phyloP scores from a whole-genome alignment of 2,329 filamentous ascomycete species.

The Coccinonectria pachysandricola region DNA sequence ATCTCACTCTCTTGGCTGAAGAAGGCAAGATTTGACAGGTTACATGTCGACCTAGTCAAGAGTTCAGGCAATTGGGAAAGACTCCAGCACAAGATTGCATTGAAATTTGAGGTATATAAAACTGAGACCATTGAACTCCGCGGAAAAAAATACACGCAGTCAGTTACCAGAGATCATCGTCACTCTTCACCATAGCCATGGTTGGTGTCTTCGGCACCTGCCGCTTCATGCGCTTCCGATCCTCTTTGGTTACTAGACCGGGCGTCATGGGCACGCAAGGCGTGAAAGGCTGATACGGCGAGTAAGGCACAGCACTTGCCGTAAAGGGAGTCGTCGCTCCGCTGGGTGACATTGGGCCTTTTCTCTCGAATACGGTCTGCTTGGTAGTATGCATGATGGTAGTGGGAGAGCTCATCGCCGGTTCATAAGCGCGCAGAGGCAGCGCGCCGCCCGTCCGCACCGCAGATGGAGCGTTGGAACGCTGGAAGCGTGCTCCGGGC shows the following conservation, averaged over 20 bases:
- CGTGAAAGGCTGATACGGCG: conserved; percentile 70
- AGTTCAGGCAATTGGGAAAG: too few relatives aligned
- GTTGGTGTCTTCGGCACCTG: conserved; percentile 54
- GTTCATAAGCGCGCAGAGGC: conserved; percentile 52
- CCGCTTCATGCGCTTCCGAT: conserved; percentile 58
- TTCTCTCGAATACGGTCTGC: conserved; percentile 54
- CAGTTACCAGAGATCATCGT: conserved; percentile 56
- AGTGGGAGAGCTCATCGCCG: conserved; percentile 40
- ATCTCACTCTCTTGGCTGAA: too few relatives aligned
- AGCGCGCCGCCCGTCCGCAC: conserved; percentile 47
- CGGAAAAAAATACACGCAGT: too few relatives aligned
- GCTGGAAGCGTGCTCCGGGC: conserved; percentile 39
- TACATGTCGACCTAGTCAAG: too few relatives aligned
- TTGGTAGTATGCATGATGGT: conserved; percentile 41
- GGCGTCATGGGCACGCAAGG: conserved; percentile 68
- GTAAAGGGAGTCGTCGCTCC: conserved; percentile 53
- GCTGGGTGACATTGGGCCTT: conserved; percentile 41
- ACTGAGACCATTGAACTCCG: too few relatives aligned
- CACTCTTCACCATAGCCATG: conserved; percentile 48
- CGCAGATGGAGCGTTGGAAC: conserved; percentile 40
- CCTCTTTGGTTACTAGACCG: conserved; percentile 59
- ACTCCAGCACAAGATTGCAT: too few relatives aligned
- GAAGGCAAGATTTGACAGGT: too few relatives aligned
- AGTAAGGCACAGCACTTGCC: conserved; percentile 56
- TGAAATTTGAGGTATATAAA: too few relatives aligned